A percentile compares a stretch with the other conserved stretches of the same genome.
Evolutionary conservation across 768 basidiomycete genomes (phyloP).

Genomic region (Naganishia vishniacii): DNA sequence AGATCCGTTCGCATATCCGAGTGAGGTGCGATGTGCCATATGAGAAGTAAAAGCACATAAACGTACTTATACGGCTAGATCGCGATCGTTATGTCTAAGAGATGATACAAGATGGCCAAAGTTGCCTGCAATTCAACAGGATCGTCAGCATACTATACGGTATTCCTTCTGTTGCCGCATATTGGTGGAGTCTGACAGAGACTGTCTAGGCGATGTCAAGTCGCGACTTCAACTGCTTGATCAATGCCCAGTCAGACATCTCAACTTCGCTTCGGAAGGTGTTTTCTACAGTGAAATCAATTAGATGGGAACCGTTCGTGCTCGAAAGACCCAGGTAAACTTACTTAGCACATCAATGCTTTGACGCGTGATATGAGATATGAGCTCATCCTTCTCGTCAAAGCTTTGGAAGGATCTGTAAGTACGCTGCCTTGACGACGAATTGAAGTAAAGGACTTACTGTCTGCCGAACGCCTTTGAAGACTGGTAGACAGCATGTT

Average conservation of each 20-base stretch:
- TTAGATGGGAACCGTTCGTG: too few relatives aligned
- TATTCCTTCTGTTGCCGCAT: too few relatives aligned
- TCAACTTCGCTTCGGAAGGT: constrained; percentile 82
- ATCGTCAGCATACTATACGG: too few relatives aligned
- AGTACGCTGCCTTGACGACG: neutral
- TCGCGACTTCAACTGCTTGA: constrained; percentile 67
- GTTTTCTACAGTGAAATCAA: constrained; percentile 60
- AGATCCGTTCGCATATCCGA: too few relatives aligned
- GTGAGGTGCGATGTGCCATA: too few relatives aligned
- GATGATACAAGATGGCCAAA: too few relatives aligned
- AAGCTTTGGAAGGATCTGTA: constrained; percentile 34
- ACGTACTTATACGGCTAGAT: too few relatives aligned
- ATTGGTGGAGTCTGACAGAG: too few relatives aligned
- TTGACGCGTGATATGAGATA: constrained; percentile 81
- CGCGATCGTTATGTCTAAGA: too few relatives aligned
- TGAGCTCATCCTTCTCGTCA: constrained; percentile 81
- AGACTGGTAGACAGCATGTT: constrained; percentile 90
- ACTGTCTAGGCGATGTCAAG: constrained; percentile 35
- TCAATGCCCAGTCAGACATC: constrained; percentile 87
- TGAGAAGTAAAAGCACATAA: too few relatives aligned
- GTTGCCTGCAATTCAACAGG: too few relatives aligned
- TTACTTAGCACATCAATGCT: constrained; percentile 94
- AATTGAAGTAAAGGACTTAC: constrained; percentile 46
- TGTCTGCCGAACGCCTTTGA: constrained; percentile 94
- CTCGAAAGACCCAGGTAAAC: too few relatives aligned